Conservation (phyloP, 2,329 filamentous ascomycete genomes). For the Microcyclospora pomicola region DNA sequence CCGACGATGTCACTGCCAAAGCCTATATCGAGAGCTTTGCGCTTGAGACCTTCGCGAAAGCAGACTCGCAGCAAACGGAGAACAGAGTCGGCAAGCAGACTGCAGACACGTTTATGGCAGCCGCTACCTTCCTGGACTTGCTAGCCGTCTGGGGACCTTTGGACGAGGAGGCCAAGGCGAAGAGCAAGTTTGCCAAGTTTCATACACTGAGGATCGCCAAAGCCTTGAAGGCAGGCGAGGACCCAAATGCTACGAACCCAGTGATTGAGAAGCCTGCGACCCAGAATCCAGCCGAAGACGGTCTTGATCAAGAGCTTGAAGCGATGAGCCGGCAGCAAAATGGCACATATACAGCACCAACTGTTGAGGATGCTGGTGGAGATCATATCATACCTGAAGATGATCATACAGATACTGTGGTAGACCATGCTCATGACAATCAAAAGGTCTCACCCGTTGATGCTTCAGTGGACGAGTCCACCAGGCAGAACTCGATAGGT, state of each 20-base stretch:
- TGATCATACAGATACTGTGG: slow-evolving; percentile 17
- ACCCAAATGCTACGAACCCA: slow-evolving; percentile 86
- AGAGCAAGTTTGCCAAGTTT: slow-evolving; percentile 94
- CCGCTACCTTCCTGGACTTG: slow-evolving; percentile 82
- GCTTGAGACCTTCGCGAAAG: slow-evolving; percentile 71
- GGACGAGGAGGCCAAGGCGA: slow-evolving; percentile 63
- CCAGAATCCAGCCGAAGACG: slow-evolving; percentile 9
- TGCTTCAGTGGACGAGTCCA: slow-evolving; percentile 17
- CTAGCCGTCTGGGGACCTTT: slow-evolving; percentile 68
- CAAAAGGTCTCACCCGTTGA: slow-evolving; percentile 41
- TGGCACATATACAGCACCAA: slow-evolving; percentile 30
- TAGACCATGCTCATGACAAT: slow-evolving; percentile 4
- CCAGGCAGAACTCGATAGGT: slow-evolving; percentile 35
- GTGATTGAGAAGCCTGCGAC: slow-evolving; percentile 36
- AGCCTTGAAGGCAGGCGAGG: slow-evolving; percentile 77
- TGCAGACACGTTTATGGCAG: slow-evolving; percentile 83
- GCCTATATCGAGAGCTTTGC: slow-evolving; percentile 93
- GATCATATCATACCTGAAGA: no score
- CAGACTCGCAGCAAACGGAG: slow-evolving; percentile 66
- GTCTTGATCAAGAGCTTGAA: slow-evolving; percentile 15
- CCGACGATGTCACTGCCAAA: slow-evolving; percentile 73
- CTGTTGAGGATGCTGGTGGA: slow-evolving; percentile 47
- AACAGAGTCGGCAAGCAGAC: slow-evolving; percentile 60
- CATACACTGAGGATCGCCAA: slow-evolving; percentile 83
- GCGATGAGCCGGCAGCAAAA: slow-evolving; percentile 10